Percentiles rank a stretch among this genome's conserved stretches.
Conservation (phyloP, 495 filamentous ascomycete genomes). For the Umbilicaria muhlenbergii region DNA sequence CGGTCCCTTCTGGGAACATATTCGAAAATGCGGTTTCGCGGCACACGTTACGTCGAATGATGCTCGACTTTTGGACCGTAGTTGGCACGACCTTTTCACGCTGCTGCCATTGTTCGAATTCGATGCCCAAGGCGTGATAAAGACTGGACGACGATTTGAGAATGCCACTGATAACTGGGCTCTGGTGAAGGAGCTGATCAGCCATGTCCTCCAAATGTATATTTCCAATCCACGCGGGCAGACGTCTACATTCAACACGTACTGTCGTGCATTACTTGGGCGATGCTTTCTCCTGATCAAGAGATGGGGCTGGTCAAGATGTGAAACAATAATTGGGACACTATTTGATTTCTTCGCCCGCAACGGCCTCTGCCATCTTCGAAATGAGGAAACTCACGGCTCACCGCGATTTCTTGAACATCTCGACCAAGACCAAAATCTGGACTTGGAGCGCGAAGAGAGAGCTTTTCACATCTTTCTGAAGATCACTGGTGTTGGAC, state of each 20-base stretch:
- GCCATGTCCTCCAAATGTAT: slow-evolving; percentile 51
- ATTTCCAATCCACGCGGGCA: slow-evolving; percentile 33
- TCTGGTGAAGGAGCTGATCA: slow-evolving; percentile 47
- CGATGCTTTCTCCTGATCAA: slow-evolving; percentile 68
- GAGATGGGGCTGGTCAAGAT: slow-evolving; percentile 75
- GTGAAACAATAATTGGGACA: slow-evolving; percentile 57
- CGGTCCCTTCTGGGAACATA: slow-evolving; percentile 37
- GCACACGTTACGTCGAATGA: slow-evolving; percentile 20
- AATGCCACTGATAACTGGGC: slow-evolving; percentile 53
- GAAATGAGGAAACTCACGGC: slow-evolving; percentile 57
- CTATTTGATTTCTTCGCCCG: slow-evolving; percentile 87
- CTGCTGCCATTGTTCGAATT: slow-evolving; percentile 65
- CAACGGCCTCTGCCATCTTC: slow-evolving; percentile 54
- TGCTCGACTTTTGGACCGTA: slow-evolving; percentile 42
- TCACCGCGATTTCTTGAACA: slow-evolving; percentile 69
- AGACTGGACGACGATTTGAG: slow-evolving; percentile 38
- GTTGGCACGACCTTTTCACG: slow-evolving; percentile 62
- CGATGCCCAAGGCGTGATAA: slow-evolving; percentile 46
- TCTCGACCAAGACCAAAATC: slow-evolving; percentile 43
- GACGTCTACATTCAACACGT: slow-evolving; percentile 58
- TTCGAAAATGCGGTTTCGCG: background rate
- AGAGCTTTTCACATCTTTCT: slow-evolving; percentile 88
- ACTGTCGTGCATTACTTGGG: slow-evolving; percentile 55
- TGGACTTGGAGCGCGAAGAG: slow-evolving; percentile 51
- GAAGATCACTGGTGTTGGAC: slow-evolving; percentile 60